These are phyloP conservation scores for Hippophae rhamnoides DNA, from an alignment of 306 rosid genomes.

Conservation along the genomic window DNA sequence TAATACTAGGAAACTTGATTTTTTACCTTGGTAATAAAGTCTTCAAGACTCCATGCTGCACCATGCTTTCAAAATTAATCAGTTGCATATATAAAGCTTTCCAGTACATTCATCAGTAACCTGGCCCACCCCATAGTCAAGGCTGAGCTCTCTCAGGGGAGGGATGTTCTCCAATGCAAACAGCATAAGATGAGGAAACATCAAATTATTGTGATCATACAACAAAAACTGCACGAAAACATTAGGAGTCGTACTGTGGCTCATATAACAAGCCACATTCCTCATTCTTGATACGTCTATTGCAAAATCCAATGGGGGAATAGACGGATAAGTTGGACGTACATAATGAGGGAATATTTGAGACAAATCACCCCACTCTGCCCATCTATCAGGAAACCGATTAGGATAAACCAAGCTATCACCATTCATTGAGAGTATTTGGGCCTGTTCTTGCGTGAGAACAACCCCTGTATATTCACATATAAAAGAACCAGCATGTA, in stretches of 20 bases:
- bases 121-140: constrained; percentile 66
- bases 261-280: constrained; percentile 89
- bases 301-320: constrained; percentile 86
- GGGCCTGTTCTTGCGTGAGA: constrained; percentile 70
- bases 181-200: constrained; percentile 91
- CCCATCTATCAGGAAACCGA: constrained; percentile 68
- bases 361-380: constrained; percentile 94
- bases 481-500: constrained; percentile 84
- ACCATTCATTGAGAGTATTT: constrained; percentile 75
- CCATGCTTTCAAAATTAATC: constrained; percentile 26
- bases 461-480: constrained; percentile 90
- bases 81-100: constrained; percentile 69
- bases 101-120: constrained; percentile 53
- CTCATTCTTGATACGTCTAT: constrained; percentile 91
- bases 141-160: constrained; percentile 95
- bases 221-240: constrained; percentile 78
- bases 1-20: constrained; percentile 9
- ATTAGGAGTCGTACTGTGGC: constrained; percentile 78
- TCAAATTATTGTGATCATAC: constrained; percentile 74
- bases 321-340: constrained; percentile 63
- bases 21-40: constrained; percentile 38
- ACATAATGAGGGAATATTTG: constrained; percentile 39
- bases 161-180: constrained; percentile 96
- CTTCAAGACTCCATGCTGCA: constrained; percentile 31
- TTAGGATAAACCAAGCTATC: constrained; percentile 64